phyloP scores from a whole-genome alignment of 2,329 filamentous ascomycete species.

The Talaromyces sp. region DNA sequence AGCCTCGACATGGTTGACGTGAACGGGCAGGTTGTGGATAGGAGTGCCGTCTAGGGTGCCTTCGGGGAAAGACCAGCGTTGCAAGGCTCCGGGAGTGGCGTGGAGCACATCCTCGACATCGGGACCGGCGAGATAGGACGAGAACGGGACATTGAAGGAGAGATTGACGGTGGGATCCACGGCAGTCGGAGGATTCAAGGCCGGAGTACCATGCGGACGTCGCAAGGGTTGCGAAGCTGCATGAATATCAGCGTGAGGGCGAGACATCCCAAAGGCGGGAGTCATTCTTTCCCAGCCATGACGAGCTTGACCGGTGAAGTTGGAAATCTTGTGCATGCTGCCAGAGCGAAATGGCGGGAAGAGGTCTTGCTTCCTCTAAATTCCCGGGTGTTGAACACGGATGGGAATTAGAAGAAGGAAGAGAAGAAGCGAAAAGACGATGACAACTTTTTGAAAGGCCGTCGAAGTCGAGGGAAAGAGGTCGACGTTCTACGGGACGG shows the following conservation, averaged over 20 bases:
- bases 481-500: slow-evolving; percentile 18
- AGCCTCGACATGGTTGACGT: slow-evolving; percentile 77
- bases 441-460: background rate
- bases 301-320: slow-evolving; percentile 62
- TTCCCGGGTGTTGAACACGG: slow-evolving; percentile 29
- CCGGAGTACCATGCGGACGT: slow-evolving; percentile 50
- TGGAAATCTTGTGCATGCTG: slow-evolving; percentile 65
- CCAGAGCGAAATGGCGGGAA: slow-evolving; percentile 22
- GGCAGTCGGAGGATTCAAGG: slow-evolving; percentile 63
- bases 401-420: slow-evolving; percentile 27
- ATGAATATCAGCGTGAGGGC: slow-evolving; percentile 54
- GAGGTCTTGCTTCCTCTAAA: slow-evolving; percentile 27
- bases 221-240: slow-evolving; percentile 52
- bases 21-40: slow-evolving; percentile 85
- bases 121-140: slow-evolving; percentile 84
- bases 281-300: slow-evolving; percentile 67
- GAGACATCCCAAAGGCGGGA: slow-evolving; percentile 61
- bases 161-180: slow-evolving; percentile 79
- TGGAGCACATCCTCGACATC: slow-evolving; percentile 94
- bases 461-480: slow-evolving; percentile 24
- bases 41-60: slow-evolving; percentile 79
- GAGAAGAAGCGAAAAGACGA: slow-evolving; percentile 20
- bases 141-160: slow-evolving; percentile 96
- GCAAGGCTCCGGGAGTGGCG: slow-evolving; percentile 79
- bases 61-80: slow-evolving; percentile 90